These are phyloP conservation scores for Vigna reflexopilosa DNA, from an alignment of 306 rosid species.

Conservation along the genomic window DNA sequence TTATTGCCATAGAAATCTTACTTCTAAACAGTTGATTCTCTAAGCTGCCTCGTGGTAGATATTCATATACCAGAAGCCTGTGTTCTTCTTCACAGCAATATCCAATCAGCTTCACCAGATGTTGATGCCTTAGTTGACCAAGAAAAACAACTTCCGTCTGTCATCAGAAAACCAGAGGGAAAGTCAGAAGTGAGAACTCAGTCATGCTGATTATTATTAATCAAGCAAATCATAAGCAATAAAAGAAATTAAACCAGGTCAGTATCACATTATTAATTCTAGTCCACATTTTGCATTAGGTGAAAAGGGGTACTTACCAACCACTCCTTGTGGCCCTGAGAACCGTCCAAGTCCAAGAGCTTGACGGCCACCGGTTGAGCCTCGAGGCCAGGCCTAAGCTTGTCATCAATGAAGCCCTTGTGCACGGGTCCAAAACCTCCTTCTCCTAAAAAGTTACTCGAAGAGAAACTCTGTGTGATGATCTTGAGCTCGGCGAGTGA, in stretches of 20 bases:
- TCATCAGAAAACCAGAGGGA: neutral
- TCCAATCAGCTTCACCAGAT: constrained; percentile 90
- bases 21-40: constrained; percentile 95
- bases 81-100: constrained; percentile 97
- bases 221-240: neutral
- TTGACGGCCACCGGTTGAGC: constrained; percentile 97
- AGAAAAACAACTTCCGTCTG: constrained; percentile 95
- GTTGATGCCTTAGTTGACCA: constrained; percentile 85
- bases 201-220: neutral
- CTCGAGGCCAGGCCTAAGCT: constrained; percentile 70
- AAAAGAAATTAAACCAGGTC: neutral
- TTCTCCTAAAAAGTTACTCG: constrained; percentile 81
- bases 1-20: constrained; percentile 40
- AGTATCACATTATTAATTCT: neutral
- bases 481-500: constrained; percentile 82
- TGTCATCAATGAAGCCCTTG: constrained; percentile 93
- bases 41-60: constrained; percentile 95
- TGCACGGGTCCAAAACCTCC: constrained; percentile 99
- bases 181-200: constrained; percentile 33
- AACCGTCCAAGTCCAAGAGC: constrained; percentile 84
- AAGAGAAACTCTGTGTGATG: constrained; percentile 76
- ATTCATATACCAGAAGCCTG: constrained; percentile 80
- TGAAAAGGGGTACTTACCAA: constrained; percentile 61
- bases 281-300: neutral
- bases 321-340: constrained; percentile 98